Percentiles rank a stretch among this genome's conserved stretches.
Evolutionary conservation across 139 green algal species (phyloP).

Genomic region (Picochlorum sp.): DNA sequence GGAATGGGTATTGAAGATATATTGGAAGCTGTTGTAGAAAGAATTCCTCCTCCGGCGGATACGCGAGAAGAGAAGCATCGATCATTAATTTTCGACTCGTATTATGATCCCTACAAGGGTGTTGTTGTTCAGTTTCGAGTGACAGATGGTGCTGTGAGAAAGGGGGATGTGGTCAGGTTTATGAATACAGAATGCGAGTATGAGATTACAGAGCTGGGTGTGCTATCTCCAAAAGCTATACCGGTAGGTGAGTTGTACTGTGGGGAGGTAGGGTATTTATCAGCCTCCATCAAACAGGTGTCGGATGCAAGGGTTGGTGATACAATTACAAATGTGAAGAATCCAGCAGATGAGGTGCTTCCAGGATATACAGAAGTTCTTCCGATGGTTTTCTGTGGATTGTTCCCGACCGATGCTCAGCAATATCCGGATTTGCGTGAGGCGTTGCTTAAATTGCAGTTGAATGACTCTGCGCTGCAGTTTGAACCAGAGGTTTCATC

Average conservation of each 20-base stretch:
- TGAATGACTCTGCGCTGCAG: constrained; percentile 91
- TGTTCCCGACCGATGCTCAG: constrained; percentile 87
- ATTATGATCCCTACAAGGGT: constrained; percentile 92
- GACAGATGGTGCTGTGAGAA: constrained; percentile 65
- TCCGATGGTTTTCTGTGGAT: constrained; percentile 96
- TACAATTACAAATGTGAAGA: constrained; percentile 78
- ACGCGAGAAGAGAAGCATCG: constrained; percentile 55
- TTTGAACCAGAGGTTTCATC: constrained; percentile 88
- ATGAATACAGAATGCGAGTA: constrained; percentile 92
- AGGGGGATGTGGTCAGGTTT: constrained; percentile 73
- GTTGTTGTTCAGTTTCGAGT: constrained; percentile 82
- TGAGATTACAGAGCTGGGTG: constrained; percentile 82
- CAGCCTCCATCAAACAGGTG: constrained; percentile 82
- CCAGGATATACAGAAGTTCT: constrained; percentile 74
- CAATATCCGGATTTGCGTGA: constrained; percentile 78
- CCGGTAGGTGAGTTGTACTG: constrained; percentile 75
- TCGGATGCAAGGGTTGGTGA: constrained; percentile 91
- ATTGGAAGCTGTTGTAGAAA: constrained; percentile 79
- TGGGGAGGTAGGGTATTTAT: constrained; percentile 90
- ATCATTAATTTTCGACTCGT: constrained; percentile 96
- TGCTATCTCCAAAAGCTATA: constrained; percentile 73
- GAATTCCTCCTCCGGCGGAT: constrained; percentile 70
- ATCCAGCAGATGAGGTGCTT: constrained; percentile 36
- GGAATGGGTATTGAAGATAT: constrained; percentile 85
- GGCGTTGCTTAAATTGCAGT: constrained; percentile 92